phyloP scores from a whole-genome alignment of 2,329 filamentous ascomycete genomes.

The Mollisiaceae sp. region DNA sequence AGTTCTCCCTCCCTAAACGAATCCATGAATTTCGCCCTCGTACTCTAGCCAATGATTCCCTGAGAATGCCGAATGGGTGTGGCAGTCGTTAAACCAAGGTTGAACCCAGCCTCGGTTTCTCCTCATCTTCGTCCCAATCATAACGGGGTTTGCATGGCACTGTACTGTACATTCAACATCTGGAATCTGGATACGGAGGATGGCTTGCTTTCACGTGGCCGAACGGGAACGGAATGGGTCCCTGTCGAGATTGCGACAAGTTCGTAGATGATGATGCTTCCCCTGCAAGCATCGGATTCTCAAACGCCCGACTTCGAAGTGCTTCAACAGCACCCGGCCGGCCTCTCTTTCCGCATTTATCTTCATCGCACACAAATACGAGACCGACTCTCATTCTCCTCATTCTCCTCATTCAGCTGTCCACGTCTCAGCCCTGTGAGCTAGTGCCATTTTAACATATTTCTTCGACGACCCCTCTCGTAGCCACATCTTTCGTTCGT shows the following conservation, averaged over 20 bases:
- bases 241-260: not conserved
- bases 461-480: not conserved
- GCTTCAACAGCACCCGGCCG: not conserved
- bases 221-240: not conserved
- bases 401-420: conserved; percentile 3
- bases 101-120: conserved; percentile 2
- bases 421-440: conserved; percentile 7
- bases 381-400: not conserved
- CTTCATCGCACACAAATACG: not conserved
- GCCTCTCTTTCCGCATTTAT: not conserved
- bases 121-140: not conserved
- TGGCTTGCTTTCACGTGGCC: not conserved
- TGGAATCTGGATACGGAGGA: no score
- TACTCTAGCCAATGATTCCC: not conserved
- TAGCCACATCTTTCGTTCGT: conserved; percentile 1
- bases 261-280: not conserved
- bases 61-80: not conserved
- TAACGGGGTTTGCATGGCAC: not conserved
- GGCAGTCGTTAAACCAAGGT: not conserved
- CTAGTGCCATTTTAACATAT: conserved; percentile 2
- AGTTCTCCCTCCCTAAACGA: no score
- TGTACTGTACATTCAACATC: no score
- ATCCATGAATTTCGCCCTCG: not conserved
- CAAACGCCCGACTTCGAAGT: not conserved
- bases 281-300: not conserved